These are phyloP conservation scores for Agrocybe praecox DNA, from an alignment of 768 basidiomycete species.

Conservation along the genomic window DNA sequence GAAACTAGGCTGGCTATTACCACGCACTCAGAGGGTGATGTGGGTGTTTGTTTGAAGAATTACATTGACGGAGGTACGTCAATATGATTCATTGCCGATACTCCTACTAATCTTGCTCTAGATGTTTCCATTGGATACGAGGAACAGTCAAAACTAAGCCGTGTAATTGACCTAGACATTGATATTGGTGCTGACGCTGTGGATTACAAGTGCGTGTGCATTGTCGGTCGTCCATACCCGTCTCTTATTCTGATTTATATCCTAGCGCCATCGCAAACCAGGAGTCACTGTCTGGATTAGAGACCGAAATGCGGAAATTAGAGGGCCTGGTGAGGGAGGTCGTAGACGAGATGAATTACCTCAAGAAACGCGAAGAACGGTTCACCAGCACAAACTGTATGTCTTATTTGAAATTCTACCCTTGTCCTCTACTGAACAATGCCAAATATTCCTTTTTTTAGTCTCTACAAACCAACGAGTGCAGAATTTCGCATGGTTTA, in stretches of 20 bases:
- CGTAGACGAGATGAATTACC: slow-evolving; percentile 89
- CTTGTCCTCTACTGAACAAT: slow-evolving; percentile 3
- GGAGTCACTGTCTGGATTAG: slow-evolving; percentile 92
- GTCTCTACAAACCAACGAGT: slow-evolving; percentile 93
- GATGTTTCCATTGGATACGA: slow-evolving; percentile 38
- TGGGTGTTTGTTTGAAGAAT: slow-evolving; percentile 95
- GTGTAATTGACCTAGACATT: slow-evolving; percentile 90
- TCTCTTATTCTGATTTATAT: slow-evolving; percentile 1
- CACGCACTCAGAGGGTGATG: slow-evolving; percentile 89
- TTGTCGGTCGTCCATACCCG: background rate
- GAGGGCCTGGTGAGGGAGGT: slow-evolving; percentile 96
- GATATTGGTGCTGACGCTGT: slow-evolving; percentile 99
- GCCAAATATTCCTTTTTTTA: slow-evolving; percentile 30
- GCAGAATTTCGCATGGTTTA: slow-evolving; percentile 91
- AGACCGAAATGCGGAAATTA: slow-evolving; percentile 98
- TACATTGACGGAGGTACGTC: slow-evolving; percentile 64
- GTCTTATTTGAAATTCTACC: slow-evolving; percentile 26
- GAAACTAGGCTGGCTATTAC: slow-evolving; percentile 95
- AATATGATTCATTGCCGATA: background rate
- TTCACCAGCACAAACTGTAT: slow-evolving; percentile 89
- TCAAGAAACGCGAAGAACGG: slow-evolving; percentile 85
- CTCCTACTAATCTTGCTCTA: background rate
- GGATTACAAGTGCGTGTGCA: slow-evolving; percentile 87
- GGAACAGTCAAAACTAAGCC: slow-evolving; percentile 50
- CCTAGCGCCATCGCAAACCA: slow-evolving; percentile 96